phyloP scores from a whole-genome alignment of 139 green algal genomes.

The Chlorella sp. region DNA sequence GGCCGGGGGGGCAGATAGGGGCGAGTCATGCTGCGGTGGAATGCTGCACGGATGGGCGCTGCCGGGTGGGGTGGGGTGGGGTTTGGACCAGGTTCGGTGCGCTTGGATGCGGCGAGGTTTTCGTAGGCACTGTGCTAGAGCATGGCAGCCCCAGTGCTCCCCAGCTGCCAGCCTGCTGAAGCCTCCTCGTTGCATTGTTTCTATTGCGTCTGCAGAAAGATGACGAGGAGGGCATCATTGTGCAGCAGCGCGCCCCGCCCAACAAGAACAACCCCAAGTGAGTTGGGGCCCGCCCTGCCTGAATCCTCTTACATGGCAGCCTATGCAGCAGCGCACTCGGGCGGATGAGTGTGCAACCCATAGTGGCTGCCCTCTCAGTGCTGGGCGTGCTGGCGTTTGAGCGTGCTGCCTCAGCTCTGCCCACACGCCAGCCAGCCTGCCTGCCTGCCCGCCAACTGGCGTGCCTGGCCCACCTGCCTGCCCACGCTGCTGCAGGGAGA shows the following conservation, averaged over 20 bases:
- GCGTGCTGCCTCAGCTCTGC: not conserved
- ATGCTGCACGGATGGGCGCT: not conserved
- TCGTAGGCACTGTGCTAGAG: not conserved
- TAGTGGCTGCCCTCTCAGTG: too few relatives aligned
- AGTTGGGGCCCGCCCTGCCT: not conserved
- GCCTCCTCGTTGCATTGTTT: not conserved
- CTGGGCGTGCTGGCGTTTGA: too few relatives aligned
- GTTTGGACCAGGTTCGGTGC: not conserved
- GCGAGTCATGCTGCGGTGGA: not conserved
- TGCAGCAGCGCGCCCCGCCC: constrained; percentile 1
- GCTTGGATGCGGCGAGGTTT: not conserved
- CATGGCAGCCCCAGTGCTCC: not conserved
- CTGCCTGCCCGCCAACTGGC: not conserved
- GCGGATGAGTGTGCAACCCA: too few relatives aligned
- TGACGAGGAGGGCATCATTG: constrained; percentile 26
- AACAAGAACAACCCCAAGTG: not conserved
- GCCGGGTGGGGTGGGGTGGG: not conserved
- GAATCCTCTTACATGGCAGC: too few relatives aligned
- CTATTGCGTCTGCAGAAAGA: not conserved
- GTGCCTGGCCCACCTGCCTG: not conserved
- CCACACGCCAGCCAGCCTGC: not conserved
- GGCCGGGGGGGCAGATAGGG: not conserved
- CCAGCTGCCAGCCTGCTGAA: not conserved
- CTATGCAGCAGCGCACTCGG: too few relatives aligned
- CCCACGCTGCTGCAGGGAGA: not conserved